A percentile compares a stretch with the other conserved stretches of the same genome.
These are phyloP conservation scores for Diaporthe batatas DNA, from an alignment of 2,329 filamentous ascomycete genomes.

Conservation along the genomic window DNA sequence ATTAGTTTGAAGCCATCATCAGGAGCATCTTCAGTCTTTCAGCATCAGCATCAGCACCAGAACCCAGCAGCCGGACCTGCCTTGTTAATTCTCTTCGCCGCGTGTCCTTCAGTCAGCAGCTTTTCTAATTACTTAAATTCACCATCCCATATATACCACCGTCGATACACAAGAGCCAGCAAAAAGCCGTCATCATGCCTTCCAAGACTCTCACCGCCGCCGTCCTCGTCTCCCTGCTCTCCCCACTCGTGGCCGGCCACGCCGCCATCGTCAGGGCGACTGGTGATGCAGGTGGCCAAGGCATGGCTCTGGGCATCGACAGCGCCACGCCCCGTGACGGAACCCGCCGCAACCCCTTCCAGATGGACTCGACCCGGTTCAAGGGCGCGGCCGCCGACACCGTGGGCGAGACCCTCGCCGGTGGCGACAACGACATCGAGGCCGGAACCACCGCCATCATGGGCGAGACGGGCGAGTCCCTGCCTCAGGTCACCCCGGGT, in stretches of 20 bases:
- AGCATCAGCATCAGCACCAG: constrained; percentile 32
- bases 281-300: constrained; percentile 69
- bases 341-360: constrained; percentile 71
- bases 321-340: constrained; percentile 71
- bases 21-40: constrained; percentile 29
- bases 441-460: constrained; percentile 70
- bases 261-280: constrained; percentile 69
- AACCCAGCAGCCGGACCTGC: constrained; percentile 26
- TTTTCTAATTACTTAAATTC: neutral
- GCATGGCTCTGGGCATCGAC: constrained; percentile 65
- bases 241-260: constrained; percentile 70
- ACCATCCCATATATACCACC: neutral
- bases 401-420: constrained; percentile 56
- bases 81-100: neutral
- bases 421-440: constrained; percentile 69
- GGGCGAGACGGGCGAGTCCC: constrained; percentile 65
- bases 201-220: constrained; percentile 26
- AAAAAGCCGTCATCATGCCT: neutral
- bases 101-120: neutral
- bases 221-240: constrained; percentile 55
- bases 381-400: constrained; percentile 51
- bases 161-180: neutral
- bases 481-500: constrained; percentile 71
- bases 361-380: constrained; percentile 75
- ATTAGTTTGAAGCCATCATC: constrained; percentile 10